Base-by-base conservation (phyloP, 495 filamentous ascomycete genomes). In the Daldinia childiae region DNA sequence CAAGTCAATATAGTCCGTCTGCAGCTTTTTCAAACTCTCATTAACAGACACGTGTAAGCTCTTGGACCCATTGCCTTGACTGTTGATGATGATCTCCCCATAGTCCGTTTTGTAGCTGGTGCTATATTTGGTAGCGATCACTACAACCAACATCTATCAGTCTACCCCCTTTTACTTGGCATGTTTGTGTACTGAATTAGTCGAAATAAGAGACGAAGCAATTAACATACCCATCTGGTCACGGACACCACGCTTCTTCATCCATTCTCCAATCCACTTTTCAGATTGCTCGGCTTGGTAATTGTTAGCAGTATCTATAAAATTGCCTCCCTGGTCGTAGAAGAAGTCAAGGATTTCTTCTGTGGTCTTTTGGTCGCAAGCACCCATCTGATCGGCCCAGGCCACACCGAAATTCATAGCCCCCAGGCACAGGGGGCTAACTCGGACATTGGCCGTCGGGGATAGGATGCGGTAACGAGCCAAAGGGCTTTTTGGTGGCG, bases 181-280 rank as follows among this genome's bases (percentile, higher is more conserved):
- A 29, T 29, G 11, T 4, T 15, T 29, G 1, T 24, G 15, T 14
- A 29, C 2, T 30, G 4, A 30, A 30, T 9, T 3, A 54, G 12
- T 30, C 14, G 5, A 43, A 52, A n/a, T 15, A 60, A 8, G 4
- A 36, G 6, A 57, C 19, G 19, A 27, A 34, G 15, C 4, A n/a
- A 4, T 29, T 30, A 21, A 69, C 75, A 39, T 73, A 80, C 79
- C 69, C 77, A 82, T 80, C 67, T 81, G 72, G 19, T 83, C 78
- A 48, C 81, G 80, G 32, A 73, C 72, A 15, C 78, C 78, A 1
- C 80, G 77, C 26, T 77, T 78, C 73, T 74, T 80, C 84, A 93
- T 88, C 92, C 92, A 94, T 66, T 93, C 91, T 17, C 92, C 91
- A 56, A 95, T 80, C 90, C 90, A 92, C 4, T 72, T 71, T 76